Base-by-base conservation (phyloP, 495 filamentous ascomycete species). In the Tuber indicum region DNA sequence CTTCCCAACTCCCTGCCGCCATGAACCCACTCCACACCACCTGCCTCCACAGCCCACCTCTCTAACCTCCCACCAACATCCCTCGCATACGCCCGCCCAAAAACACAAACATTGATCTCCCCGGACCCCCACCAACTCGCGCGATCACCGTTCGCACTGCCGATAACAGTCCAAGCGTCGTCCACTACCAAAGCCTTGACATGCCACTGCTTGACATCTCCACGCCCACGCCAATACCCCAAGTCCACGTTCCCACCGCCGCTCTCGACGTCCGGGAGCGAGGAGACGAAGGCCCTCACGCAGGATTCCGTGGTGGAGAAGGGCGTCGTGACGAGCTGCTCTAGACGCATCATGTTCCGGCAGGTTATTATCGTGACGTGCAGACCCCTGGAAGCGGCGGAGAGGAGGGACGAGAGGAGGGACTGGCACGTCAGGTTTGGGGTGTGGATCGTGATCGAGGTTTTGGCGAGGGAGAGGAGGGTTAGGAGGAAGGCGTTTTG, bases 81-180 rank as follows among this genome's bases (percentile, higher is more conserved):
- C 12, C 66, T 79, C 36, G 87, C 88, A 71, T 91, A 82, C 12
- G 84, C 84, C 16, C 70, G 74, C 17, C 85, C 86, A 42, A 90
- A 86, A 74, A 93, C 88, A 41, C 91, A 86, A 36, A 94, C 84
- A 42, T 91, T 91, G n/a, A 93, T 84, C 84, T 94, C 92, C 84
- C 93, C 91, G 78, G 89, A 91, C 17, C 92, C 93, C 79, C 86
- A 92, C 90, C 90, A 93, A 81, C 90, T 92, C 26, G 92, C 91
- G 0, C 91, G 86, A 84, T 94, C 92, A 86, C 91, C 87, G 80
- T 94, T 94, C 44, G 90, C 91, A 76, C 91, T 92, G 2, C 92
- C 92, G 17, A 93, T 85, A 10, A 94, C 85, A 21, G 87, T 85
- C 43, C 88, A 86, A 74, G 87, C 84, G 9, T 82, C 84, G 83